Evolutionary conservation across 2,329 filamentous ascomycete genomes (phyloP), one percentile per base, ranked within the genome.

Genomic region (Emmonsiellopsis sp.): DNA sequence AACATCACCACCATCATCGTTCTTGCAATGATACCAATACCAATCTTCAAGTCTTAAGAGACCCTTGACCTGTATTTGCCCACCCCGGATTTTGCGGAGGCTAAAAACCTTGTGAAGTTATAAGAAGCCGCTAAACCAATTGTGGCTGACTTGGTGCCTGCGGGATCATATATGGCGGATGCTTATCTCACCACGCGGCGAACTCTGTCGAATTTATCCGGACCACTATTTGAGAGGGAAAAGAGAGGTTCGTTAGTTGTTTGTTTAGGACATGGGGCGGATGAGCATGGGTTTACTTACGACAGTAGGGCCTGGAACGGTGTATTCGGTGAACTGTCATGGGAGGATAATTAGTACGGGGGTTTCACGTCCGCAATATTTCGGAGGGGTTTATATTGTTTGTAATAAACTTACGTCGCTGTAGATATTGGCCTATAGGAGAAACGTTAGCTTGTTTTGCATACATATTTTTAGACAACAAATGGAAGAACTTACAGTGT

Each of bases 311-410:
- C 48, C 48, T 13, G 48, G 48, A 35, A 51, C 48, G 15, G 34
- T 51, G 48, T 51, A 51, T 3, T 20, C 20, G 38, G 34, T 51
- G 37, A 51, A 30, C 48, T 51, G 48, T 50, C 16, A 16, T 35
- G 7, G 20, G 1, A 20, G 2, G 2, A 37, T 13, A 10, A 15
- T 50, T 38, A 50, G 46, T 37, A 48, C n/a, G 30, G 15, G 32
- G 20, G 8, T 45, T 45, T 11, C 11, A 30, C 13, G 32, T 7
- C 13, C 46, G 15, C 30, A 50, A 13, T 16, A 6, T 34, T 50
- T 37, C 26, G n/a, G 34, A 50, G 9, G 26, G 6, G 15, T 13
- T n/a, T 31, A 13, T 50, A 6, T 50, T 38, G 13, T 9, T 37
- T 38, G 9, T 38, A 10, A 38, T 38, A 10, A 16, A 50, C 46